Evolutionary conservation across 2,329 filamentous ascomycete genomes (phyloP).

Genomic region (Dactylellina drechsleri): DNA sequence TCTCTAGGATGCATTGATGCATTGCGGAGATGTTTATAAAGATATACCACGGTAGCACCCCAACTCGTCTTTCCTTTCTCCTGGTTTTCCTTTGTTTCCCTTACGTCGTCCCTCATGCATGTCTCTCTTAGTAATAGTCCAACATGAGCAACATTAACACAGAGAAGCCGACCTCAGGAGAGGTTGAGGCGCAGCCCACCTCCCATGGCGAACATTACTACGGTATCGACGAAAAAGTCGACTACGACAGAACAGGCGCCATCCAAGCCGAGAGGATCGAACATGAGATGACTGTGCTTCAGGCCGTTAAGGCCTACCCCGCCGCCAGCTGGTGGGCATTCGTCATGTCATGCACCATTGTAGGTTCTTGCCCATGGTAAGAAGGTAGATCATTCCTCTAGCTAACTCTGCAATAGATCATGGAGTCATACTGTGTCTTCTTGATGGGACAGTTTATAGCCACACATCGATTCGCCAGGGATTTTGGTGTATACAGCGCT

Average conservation of each 20-base stretch:
- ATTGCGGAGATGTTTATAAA: slow-evolving; percentile 29
- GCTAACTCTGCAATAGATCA: slow-evolving; percentile 64
- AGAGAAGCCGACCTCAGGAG: slow-evolving; percentile 60
- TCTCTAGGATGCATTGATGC: neutral
- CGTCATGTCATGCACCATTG: slow-evolving; percentile 69
- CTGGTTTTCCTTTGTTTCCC: slow-evolving; percentile 21
- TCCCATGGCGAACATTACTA: slow-evolving; percentile 59
- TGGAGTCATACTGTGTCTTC: slow-evolving; percentile 62
- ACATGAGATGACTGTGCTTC: slow-evolving; percentile 65
- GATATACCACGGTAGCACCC: slow-evolving; percentile 32
- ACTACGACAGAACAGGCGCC: slow-evolving; percentile 59
- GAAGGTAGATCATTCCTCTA: slow-evolving; percentile 56
- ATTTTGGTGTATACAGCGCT: slow-evolving; percentile 66
- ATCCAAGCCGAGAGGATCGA: slow-evolving; percentile 65
- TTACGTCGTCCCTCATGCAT: slow-evolving; percentile 45
- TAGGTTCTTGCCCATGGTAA: slow-evolving; percentile 60
- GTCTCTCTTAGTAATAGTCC: slow-evolving; percentile 56
- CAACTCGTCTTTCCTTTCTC: slow-evolving; percentile 20
- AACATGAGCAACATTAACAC: slow-evolving; percentile 60
- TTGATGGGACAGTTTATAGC: slow-evolving; percentile 63
- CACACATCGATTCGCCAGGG: slow-evolving; percentile 69
- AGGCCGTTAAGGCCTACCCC: slow-evolving; percentile 67
- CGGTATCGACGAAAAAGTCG: slow-evolving; percentile 59
- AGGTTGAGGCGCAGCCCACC: slow-evolving; percentile 60
- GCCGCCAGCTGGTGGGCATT: slow-evolving; percentile 69